Base-by-base conservation (phyloP, 495 filamentous ascomycete genomes). In the Penicillium tannophilum region DNA sequence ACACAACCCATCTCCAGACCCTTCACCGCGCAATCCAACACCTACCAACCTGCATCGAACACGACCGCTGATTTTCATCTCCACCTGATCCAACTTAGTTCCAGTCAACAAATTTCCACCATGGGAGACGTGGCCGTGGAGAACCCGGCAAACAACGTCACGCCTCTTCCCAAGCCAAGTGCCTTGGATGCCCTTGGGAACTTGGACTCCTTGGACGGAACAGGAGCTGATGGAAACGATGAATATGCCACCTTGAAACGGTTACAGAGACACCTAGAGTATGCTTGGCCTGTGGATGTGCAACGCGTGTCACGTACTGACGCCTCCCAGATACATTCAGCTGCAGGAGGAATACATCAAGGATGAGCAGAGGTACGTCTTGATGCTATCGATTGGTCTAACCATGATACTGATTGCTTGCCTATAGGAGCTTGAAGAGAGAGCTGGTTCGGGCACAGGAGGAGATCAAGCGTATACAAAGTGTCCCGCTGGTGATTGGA, bases 291-390 rank as follows among this genome's bases (percentile, higher is more conserved):
- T 6, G 28, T 26, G 17, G 41, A 51, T 6, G 30, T n/a, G 17
- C 19, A 45, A 41, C 26, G 1, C 26, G 26, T 9, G 46, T 6
- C n/a, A 20, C 24, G 39, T 58, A 63, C 73, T 82, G 63, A 82
- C 70, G 24, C 50, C 57, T 42, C 50, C 41, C 46, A 92, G 89
- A 72, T 97, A 96, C 76, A 97, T 98, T 71, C 89, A 96, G 72
- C 84, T 98, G 62, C 94, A 98, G 77, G 94, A 98, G 78, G 95
- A 98, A 73, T 98, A 98, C 79, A 98, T 98, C 84, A 98, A 98
- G 80, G 95, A 98, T 84, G 94, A 98, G 82, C 94, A 98, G 76
- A 87, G 92, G 91, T 90, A 84, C 48, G 54, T 20, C 19, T 26
- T 17, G 28, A 41, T 36, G 2, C 4, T 48, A 42, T 12, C 35